phyloP scores from a whole-genome alignment of 768 basidiomycete species.

The Mycena rebaudengoi region DNA sequence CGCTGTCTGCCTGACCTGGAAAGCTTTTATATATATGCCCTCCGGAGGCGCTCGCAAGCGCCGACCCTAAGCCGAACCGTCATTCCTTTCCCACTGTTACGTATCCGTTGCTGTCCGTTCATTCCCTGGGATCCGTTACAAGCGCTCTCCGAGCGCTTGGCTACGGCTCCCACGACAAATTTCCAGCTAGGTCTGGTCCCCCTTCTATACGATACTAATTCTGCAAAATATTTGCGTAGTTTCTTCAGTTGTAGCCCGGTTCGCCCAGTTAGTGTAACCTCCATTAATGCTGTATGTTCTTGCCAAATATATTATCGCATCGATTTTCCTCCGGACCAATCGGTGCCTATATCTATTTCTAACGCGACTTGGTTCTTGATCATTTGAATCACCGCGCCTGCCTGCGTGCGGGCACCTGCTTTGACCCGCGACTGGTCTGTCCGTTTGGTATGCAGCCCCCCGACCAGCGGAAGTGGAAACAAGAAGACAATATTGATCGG shows the following conservation, averaged over 20 bases:
- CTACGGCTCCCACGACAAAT: slow-evolving; percentile 55
- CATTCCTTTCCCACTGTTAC: slow-evolving; percentile 59
- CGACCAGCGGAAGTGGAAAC: slow-evolving; percentile 59
- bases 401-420: slow-evolving; percentile 66
- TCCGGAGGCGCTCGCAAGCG: no score
- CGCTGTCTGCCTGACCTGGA: not conserved
- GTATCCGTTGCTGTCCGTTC: slow-evolving; percentile 61
- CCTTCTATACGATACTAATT: slow-evolving; percentile 6
- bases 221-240: not conserved
- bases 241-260: slow-evolving; percentile 23
- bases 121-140: slow-evolving; percentile 46
- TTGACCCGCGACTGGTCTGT: slow-evolving; percentile 56
- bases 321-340: slow-evolving; percentile 51
- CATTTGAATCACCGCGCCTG: slow-evolving; percentile 68
- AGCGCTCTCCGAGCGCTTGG: slow-evolving; percentile 58
- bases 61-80: not conserved
- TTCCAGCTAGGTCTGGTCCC: not conserved
- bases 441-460: slow-evolving; percentile 66
- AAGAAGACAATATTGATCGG: slow-evolving; percentile 42
- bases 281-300: not conserved
- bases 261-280: slow-evolving; percentile 8
- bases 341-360: slow-evolving; percentile 47
- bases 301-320: slow-evolving; percentile 20
- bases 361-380: slow-evolving; percentile 33
- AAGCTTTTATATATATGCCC: not conserved